Evolutionary conservation across 331 rosid genomes (phyloP), one percentile per base, ranked within the genome.

Genomic region (Stylosanthes scabra): DNA sequence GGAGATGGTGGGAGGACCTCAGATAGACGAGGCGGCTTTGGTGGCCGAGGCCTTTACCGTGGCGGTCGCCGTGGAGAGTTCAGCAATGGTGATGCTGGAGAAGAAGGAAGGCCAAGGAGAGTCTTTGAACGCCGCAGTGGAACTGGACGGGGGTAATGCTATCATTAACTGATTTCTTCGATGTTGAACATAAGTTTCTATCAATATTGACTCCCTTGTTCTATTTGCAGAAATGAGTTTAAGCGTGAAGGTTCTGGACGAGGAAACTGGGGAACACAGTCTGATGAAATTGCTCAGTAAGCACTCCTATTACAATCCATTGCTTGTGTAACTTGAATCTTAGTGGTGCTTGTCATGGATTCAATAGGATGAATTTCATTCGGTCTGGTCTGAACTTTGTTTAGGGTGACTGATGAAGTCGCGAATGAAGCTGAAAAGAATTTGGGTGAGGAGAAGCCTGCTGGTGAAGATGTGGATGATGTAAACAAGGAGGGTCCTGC

Each of bases 181-280:
- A n/a, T 7, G 6, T n/a, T 46, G 11, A 40, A 13, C 25, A 28
- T 61, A 1, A 58, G 20, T 65, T 39, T 20, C 8, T 42, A 10
- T 51, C 9, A 16, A 11, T 50, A 49, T 68, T 83, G 29, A 75
- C 42, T 49, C 70, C 16, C 12, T 7, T 69, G 15, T 56, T 77
- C 57, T 64, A 9, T 37, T 44, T 63, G 42, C 83, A 94, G 99
- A 52, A 87, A 29, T 59, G 96, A 88, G 59, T 31, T 82, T 39
- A 94, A 94, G 67, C 93, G 97, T 6, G 97, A 94, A 2, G 99
- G 99, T 1, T 71, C 93, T 66, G 99, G 99, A 39, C 88, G 90
- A 3, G 96, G 97, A 28, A 94, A 94, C 70, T 94, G 99, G 99
- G 99, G 99, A 80, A 73, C 88, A 14, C 76, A 88, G 50, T 46